Base-by-base conservation (phyloP, 2,329 filamentous ascomycete genomes). In the Chaetoscypha palmicola region DNA sequence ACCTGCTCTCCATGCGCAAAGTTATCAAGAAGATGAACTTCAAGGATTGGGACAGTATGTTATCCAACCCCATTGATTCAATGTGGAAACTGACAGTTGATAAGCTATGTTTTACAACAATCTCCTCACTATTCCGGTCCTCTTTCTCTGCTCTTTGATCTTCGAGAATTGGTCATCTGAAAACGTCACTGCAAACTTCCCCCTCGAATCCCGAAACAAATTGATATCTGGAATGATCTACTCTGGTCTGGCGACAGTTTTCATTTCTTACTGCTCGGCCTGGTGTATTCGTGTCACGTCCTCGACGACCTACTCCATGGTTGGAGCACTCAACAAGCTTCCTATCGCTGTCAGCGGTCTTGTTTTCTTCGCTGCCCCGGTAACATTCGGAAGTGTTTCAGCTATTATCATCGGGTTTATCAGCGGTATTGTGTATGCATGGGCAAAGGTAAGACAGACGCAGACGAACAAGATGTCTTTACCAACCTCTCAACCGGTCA, bases 101-200 rank as follows among this genome's bases (percentile, higher is more conserved):
- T 53, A 30, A 97, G 91, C 90, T 62, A 98, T 97, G 92, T 97
- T 92, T 72, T 98, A 98, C 76, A 98, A 98, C 79, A 97, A 98
- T 68, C 77, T 97, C 37, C 80, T 98, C 55, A 94, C 90, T 45
- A 95, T 98, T 52, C 92, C 92, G 21, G 83, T 97, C 59, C 80
- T 98, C 41, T 67, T 97, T 46, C 64, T 88, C 57, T 81, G 82
- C 64, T 94, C 91, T 24, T 70, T 96, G 41, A 58, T 95, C 52
- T 71, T 84, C 54, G 92, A 98, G 66, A 87, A 97, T 69, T 98
- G 92, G 92, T 94, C 90, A 5, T 71, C 77, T 39, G 74, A 74
- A 49, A 98, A 98, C 69, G 69, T 98, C 56, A 68, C 71, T 55
- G 80, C 76, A 66, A 97, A 97, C 74, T 98, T 98, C 71, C 92